Evolutionary conservation across 1,284 basidiomycete species (phyloP).

Genomic region (Xerocomus cyaneibrunnescens): DNA sequence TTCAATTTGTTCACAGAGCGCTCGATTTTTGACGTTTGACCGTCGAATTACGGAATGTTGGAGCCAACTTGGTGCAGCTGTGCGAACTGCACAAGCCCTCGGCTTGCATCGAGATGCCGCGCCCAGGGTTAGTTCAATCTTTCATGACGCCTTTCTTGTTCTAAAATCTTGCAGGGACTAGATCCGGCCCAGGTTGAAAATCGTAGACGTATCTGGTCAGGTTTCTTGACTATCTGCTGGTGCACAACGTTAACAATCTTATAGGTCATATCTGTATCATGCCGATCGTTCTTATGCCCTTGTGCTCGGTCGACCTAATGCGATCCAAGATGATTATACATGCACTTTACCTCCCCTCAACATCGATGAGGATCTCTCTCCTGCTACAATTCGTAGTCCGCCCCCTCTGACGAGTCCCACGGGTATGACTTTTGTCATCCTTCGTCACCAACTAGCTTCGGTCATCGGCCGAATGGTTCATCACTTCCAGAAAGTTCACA

Average conservation of each 20-base stretch:
- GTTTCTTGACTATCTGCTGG: slow-evolving; percentile 3
- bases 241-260: slow-evolving; percentile 7
- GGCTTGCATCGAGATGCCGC: slow-evolving; percentile 90
- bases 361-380: slow-evolving; percentile 66
- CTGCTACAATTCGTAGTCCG: slow-evolving; percentile 43
- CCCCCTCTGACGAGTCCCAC: slow-evolving; percentile 74
- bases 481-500: slow-evolving; percentile 90
- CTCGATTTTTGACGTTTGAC: slow-evolving; percentile 88
- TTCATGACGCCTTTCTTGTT: slow-evolving; percentile 5
- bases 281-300: slow-evolving; percentile 92
- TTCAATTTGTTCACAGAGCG: slow-evolving; percentile 54
- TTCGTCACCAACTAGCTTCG: slow-evolving; percentile 78
- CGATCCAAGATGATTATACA: slow-evolving; percentile 85
- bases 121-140: slow-evolving; percentile 60
- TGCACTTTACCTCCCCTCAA: slow-evolving; percentile 84
- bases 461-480: slow-evolving; percentile 94
- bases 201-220: slow-evolving; percentile 83
- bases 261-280: slow-evolving; percentile 88
- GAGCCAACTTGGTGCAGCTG: slow-evolving; percentile 91
- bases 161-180: slow-evolving; percentile 53
- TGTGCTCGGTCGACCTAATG: slow-evolving; percentile 86
- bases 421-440: slow-evolving; percentile 83
- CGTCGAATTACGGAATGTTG: slow-evolving; percentile 91
- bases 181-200: slow-evolving; percentile 85
- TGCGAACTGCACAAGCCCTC: slow-evolving; percentile 91